These are phyloP conservation scores for Globisporangium emineosum DNA, from an alignment of 352 stramenopile species.

Conservation along the genomic window DNA sequence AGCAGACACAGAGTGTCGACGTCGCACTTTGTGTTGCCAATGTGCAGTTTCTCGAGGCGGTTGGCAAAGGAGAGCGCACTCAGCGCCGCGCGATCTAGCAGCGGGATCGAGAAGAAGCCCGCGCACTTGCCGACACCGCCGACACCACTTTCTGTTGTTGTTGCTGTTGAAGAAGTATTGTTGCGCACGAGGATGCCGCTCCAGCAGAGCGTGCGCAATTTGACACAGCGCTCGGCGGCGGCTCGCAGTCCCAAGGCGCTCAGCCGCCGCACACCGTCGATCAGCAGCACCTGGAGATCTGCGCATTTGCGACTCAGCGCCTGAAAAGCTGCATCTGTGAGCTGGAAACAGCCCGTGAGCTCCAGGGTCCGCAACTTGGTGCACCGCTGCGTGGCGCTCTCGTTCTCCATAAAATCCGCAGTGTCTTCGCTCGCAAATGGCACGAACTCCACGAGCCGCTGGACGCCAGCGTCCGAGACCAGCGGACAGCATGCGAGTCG, in stretches of 20 bases:
- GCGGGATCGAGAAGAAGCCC: conserved; percentile 69
- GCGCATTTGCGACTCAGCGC: conserved; percentile 35
- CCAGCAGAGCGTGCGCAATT: conserved; percentile 44
- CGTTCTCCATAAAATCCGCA: conserved; percentile 26
- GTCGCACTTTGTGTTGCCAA: conserved; percentile 62
- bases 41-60: conserved; percentile 39
- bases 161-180: conserved; percentile 19
- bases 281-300: conserved; percentile 38
- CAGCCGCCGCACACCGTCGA: conserved; percentile 61
- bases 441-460: conserved; percentile 38
- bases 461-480: conserved; percentile 53
- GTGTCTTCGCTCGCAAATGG: conserved; percentile 20
- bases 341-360: conserved; percentile 60
- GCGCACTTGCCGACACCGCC: neutral
- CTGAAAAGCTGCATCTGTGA: conserved; percentile 48
- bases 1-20: conserved; percentile 32
- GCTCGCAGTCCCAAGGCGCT: conserved; percentile 23
- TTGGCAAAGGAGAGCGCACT: conserved; percentile 22
- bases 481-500: conserved; percentile 49
- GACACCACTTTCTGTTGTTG: neutral
- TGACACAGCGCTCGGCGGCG: conserved; percentile 33
- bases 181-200: conserved; percentile 58
- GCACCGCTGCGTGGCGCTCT: conserved; percentile 31
- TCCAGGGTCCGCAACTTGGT: conserved; percentile 43
- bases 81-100: conserved; percentile 31